Conservation (phyloP, 139 green algal genomes). For the Closterium sp. region DNA sequence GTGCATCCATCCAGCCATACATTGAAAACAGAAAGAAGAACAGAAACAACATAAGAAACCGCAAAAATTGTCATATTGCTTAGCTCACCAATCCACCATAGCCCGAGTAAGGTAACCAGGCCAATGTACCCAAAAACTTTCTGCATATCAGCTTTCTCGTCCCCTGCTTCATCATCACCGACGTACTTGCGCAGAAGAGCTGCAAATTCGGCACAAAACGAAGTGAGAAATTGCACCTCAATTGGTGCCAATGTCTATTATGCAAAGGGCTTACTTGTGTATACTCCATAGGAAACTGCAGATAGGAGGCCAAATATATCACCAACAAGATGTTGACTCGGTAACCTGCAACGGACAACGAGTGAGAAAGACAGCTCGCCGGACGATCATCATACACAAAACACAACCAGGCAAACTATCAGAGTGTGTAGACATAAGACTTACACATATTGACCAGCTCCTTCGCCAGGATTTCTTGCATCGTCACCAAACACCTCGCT, state of each 20-base stretch:
- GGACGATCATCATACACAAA: neutral
- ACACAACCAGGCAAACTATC: neutral
- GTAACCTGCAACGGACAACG: constrained; percentile 14
- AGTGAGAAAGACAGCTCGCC: constrained; percentile 1
- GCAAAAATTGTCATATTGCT: neutral
- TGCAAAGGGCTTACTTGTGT: constrained; percentile 11
- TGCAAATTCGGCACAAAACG: neutral
- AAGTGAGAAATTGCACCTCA: neutral
- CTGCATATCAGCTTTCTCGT: constrained; percentile 28
- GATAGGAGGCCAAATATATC: constrained; percentile 24
- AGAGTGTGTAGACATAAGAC: neutral
- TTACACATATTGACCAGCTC: neutral
- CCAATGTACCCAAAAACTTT: constrained; percentile 45
- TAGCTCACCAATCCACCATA: constrained; percentile 43
- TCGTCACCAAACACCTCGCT: neutral
- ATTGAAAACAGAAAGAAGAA: neutral
- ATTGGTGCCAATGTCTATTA: neutral
- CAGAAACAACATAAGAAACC: neutral
- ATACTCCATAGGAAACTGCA: constrained; percentile 22
- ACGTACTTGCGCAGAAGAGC: constrained; percentile 34
- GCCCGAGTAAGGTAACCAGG: constrained; percentile 15
- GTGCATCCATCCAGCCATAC: neutral
- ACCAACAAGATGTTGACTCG: constrained; percentile 21
- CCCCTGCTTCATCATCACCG: constrained; percentile 21
- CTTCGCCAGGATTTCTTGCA: neutral